Evolutionary conservation across 768 basidiomycete species (phyloP).

Genomic region (Boletus tomentosulus): DNA sequence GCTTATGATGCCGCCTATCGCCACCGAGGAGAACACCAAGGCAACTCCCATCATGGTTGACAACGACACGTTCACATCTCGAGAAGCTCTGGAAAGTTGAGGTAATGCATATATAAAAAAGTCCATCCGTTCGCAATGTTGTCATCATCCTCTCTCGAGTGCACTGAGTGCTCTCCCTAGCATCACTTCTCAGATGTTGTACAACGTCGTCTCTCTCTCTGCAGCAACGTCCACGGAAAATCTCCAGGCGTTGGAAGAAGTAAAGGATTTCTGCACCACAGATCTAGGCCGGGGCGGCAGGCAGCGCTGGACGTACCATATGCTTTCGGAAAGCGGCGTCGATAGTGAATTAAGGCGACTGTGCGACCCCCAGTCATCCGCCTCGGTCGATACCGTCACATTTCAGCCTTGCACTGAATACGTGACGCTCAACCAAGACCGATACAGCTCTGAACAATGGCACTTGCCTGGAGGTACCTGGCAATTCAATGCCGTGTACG

Average conservation of each 20-base stretch:
- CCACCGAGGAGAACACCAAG: slow-evolving; percentile 18
- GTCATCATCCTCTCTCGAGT: slow-evolving; percentile 12
- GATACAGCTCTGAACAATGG: slow-evolving; percentile 40
- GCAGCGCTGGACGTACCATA: slow-evolving; percentile 51
- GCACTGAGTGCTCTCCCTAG: background rate
- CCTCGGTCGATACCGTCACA: slow-evolving; percentile 36
- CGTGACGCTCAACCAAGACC: slow-evolving; percentile 39
- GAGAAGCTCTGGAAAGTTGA: slow-evolving; percentile 5
- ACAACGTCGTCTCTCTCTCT: slow-evolving; percentile 40
- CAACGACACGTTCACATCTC: slow-evolving; percentile 14
- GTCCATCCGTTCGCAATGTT: slow-evolving; percentile 9
- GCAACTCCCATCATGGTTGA: slow-evolving; percentile 11
- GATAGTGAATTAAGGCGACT: slow-evolving; percentile 37
- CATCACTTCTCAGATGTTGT: slow-evolving; percentile 18
- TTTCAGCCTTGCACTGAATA: slow-evolving; percentile 42
- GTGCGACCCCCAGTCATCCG: slow-evolving; percentile 33
- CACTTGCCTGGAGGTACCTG: slow-evolving; percentile 37
- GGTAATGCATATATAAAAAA: slow-evolving; percentile 21
- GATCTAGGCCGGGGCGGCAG: slow-evolving; percentile 51
- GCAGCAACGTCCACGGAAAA: slow-evolving; percentile 45
- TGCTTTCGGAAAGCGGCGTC: slow-evolving; percentile 39
- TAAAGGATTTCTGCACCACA: slow-evolving; percentile 47
- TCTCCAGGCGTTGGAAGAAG: slow-evolving; percentile 48
- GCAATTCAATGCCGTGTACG: slow-evolving; percentile 45
- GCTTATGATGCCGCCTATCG: slow-evolving; percentile 21